These are phyloP conservation scores for Gymnopilus junonius DNA, from an alignment of 768 basidiomycete genomes.

Conservation along the genomic window DNA sequence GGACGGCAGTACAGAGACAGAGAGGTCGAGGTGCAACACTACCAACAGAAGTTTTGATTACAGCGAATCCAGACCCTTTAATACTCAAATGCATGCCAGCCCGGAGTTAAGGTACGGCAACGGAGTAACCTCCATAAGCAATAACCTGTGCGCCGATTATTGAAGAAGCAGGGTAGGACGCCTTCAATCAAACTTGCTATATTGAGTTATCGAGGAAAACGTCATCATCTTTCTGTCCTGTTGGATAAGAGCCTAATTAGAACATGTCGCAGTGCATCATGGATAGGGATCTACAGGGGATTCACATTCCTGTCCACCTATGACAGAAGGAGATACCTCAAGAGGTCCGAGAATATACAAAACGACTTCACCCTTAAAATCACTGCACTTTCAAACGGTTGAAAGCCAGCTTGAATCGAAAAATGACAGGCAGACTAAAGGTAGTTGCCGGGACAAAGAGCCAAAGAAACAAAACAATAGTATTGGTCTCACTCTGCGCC, in stretches of 20 bases:
- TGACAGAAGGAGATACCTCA: not conserved
- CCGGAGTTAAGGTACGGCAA: not conserved
- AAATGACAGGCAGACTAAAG: too few species aligned
- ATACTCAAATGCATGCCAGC: not conserved
- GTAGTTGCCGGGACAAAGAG: not conserved
- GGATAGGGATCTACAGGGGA: not conserved
- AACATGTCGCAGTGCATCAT: not conserved
- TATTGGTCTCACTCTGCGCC: slow-evolving; percentile 5
- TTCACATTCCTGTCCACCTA: not conserved
- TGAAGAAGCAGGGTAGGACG: not conserved
- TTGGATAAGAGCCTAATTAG: not conserved
- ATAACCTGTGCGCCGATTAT: not conserved
- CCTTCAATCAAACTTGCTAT: not conserved
- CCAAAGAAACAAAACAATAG: not conserved
- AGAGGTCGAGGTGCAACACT: not conserved
- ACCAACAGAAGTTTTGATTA: not conserved
- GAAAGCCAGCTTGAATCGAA: not conserved
- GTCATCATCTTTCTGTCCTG: not conserved
- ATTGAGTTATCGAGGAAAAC: not conserved
- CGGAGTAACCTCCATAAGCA: not conserved
- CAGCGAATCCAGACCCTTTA: not conserved
- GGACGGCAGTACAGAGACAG: not conserved
- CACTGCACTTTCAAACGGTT: not conserved
- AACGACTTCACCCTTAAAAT: not conserved
- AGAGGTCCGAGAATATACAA: not conserved